phyloP scores from a whole-genome alignment of 495 filamentous ascomycete species.

The Xylaria acuta region DNA sequence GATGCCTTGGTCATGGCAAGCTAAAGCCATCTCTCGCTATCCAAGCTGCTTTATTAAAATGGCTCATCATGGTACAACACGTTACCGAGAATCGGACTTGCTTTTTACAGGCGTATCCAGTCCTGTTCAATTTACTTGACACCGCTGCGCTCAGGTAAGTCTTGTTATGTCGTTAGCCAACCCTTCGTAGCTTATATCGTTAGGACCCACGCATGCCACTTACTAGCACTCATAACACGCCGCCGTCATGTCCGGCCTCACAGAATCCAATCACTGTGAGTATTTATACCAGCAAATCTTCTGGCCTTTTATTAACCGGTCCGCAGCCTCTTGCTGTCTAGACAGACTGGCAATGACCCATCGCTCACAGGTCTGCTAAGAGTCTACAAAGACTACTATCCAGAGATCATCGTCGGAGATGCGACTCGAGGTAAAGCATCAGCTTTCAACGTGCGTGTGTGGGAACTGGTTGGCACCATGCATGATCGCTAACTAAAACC shows the following conservation, averaged over 20 bases:
- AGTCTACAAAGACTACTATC: slow-evolving; percentile 88
- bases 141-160: slow-evolving; percentile 73
- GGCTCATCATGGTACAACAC: slow-evolving; percentile 82
- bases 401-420: slow-evolving; percentile 82
- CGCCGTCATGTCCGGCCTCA: slow-evolving; percentile 89
- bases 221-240: slow-evolving; percentile 82
- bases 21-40: slow-evolving; percentile 75
- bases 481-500: slow-evolving; percentile 1
- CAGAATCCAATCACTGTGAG: slow-evolving; percentile 81
- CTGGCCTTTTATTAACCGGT: slow-evolving; percentile 31
- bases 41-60: slow-evolving; percentile 73
- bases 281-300: slow-evolving; percentile 26
- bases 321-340: slow-evolving; percentile 63
- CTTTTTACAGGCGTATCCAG: slow-evolving; percentile 73
- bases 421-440: slow-evolving; percentile 59
- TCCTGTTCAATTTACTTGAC: slow-evolving; percentile 84
- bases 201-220: slow-evolving; percentile 73
- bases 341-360: slow-evolving; percentile 72
- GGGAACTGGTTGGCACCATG: not conserved
- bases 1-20: slow-evolving; percentile 77
- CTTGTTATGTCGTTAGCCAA: not conserved
- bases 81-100: slow-evolving; percentile 68
- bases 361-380: slow-evolving; percentile 77
- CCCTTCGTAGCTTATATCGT: slow-evolving; percentile 1
- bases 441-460: slow-evolving; percentile 59